Evolutionary conservation across 169 alveolate genomes (phyloP).

Genomic region (Plasmodium vinckei): DNA sequence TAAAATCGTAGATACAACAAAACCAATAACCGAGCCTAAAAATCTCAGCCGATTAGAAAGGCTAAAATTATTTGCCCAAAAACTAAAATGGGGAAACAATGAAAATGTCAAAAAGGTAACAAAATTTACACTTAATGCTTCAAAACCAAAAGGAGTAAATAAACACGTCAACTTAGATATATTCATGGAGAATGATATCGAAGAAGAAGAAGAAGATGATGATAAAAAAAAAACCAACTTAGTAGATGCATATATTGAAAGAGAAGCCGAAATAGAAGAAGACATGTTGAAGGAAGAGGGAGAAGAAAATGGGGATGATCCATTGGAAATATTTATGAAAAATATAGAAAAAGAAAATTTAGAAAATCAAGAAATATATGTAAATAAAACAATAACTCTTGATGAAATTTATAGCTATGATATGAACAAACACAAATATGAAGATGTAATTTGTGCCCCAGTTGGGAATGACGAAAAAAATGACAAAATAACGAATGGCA

Average conservation of each 20-base stretch:
- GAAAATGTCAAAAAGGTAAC: constrained; percentile 7
- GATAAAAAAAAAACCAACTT: background rate
- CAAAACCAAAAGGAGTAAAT: background rate
- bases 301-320: constrained; percentile 22
- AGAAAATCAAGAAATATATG: constrained; percentile 2
- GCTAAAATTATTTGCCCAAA: constrained; percentile 36
- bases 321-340: constrained; percentile 49
- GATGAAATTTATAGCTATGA: constrained; percentile 55
- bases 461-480: background rate
- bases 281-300: background rate
- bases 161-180: background rate
- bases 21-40: constrained; percentile 37
- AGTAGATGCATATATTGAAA: background rate
- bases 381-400: constrained; percentile 30
- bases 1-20: background rate
- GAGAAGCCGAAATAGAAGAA: background rate
- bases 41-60: constrained; percentile 50
- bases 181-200: background rate
- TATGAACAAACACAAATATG: constrained; percentile 19
- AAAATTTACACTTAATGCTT: constrained; percentile 27
- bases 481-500: background rate
- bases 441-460: background rate
- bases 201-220: constrained; percentile 1
- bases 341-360: constrained; percentile 16
- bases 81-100: constrained; percentile 13